These are phyloP conservation scores for Nakazawaea siamensis DNA, from an alignment of 805 yeast genomes.

Conservation along the genomic window DNA sequence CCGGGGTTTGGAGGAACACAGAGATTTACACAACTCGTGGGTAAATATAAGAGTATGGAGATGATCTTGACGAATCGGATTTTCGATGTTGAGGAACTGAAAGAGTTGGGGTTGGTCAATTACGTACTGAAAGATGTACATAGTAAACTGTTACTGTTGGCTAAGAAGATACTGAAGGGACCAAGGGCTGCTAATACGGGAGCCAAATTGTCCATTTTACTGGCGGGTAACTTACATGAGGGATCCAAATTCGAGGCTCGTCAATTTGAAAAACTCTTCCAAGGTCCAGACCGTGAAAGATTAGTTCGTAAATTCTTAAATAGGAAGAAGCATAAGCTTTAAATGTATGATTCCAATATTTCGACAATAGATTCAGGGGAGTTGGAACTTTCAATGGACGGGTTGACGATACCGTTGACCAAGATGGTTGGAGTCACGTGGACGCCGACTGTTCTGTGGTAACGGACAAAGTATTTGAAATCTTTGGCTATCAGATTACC, in stretches of 20 bases:
- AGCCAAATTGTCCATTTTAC: conserved; percentile 37
- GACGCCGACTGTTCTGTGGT: conserved; percentile 67
- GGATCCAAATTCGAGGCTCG: conserved; percentile 35
- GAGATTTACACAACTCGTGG: conserved; percentile 37
- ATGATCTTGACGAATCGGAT: conserved; percentile 36
- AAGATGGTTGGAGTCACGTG: conserved; percentile 82
- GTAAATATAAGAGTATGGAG: conserved; percentile 43
- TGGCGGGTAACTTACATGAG: conserved; percentile 24
- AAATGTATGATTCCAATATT: conserved; percentile 24
- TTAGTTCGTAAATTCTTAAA: conserved; percentile 46
- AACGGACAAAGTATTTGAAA: conserved; percentile 64
- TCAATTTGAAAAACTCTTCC: conserved; percentile 37
- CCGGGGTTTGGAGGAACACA: conserved; percentile 52
- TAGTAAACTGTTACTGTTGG: conserved; percentile 35
- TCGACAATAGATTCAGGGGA: conserved; percentile 35
- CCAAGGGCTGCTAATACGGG: conserved; percentile 36
- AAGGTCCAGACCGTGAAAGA: conserved; percentile 36
- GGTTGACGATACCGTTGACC: conserved; percentile 57
- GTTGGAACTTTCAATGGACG: conserved; percentile 55
- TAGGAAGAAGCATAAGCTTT: conserved; percentile 29
- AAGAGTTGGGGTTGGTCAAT: conserved; percentile 39
- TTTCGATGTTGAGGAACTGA: conserved; percentile 36
- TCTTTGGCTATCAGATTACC: conserved; percentile 58
- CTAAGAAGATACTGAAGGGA: conserved; percentile 29
- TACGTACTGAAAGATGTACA: conserved; percentile 27